Conservation (phyloP, 352 stramenopile genomes). For the Phytophthora rubi region DNA sequence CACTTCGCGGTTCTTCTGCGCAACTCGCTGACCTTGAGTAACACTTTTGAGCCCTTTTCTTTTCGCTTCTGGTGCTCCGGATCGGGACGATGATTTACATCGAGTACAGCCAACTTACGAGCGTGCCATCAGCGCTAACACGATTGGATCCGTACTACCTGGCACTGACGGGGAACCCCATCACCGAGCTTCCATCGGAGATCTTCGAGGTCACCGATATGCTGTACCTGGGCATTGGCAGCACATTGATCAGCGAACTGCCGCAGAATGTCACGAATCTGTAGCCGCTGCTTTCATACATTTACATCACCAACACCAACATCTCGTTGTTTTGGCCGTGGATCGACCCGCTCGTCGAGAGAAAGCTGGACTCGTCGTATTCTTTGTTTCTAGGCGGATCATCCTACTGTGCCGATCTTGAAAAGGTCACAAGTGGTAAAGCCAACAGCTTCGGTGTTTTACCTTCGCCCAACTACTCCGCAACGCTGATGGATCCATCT, state of each 20-base stretch:
- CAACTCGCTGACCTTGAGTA: no score
- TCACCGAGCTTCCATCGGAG: slow-evolving; percentile 16
- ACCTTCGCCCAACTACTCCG: slow-evolving; percentile 13
- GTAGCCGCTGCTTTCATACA: slow-evolving; percentile 16
- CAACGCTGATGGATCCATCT: slow-evolving; percentile 17
- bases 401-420: slow-evolving; percentile 17
- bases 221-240: slow-evolving; percentile 24
- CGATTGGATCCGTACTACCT: slow-evolving; percentile 24
- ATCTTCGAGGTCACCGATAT: slow-evolving; percentile 33
- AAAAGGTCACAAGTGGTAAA: slow-evolving; percentile 10
- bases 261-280: slow-evolving; percentile 27
- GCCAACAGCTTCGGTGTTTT: background rate
- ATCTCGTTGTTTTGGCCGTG: slow-evolving; percentile 34
- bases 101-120: slow-evolving; percentile 25
- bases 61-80: no score
- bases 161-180: slow-evolving; percentile 33
- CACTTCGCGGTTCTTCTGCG: no score
- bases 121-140: slow-evolving; percentile 15
- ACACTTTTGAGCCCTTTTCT: no score
- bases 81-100: slow-evolving; percentile 28
- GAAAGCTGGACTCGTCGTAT: background rate
- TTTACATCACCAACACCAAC: slow-evolving; percentile 28
- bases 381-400: slow-evolving; percentile 19
- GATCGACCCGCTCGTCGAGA: slow-evolving; percentile 28
- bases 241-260: slow-evolving; percentile 14